Base-by-base conservation (phyloP, 306 rosid genomes). In the Myrica gale region DNA sequence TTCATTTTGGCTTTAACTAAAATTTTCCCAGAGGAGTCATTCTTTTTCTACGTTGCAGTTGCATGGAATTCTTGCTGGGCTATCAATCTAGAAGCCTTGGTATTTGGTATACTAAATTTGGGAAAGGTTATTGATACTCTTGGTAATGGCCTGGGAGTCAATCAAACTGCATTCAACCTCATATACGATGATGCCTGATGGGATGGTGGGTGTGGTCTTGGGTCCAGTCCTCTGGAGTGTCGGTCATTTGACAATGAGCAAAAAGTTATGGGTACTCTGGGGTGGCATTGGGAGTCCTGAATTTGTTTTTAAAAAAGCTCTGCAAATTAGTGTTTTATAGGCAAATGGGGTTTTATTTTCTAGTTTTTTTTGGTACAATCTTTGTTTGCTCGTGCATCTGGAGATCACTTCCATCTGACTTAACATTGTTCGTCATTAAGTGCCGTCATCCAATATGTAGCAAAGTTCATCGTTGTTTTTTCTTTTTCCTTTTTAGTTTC, bases 401-500 rank as follows among this genome's bases (percentile, higher is more conserved):
- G 23, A 72, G 65, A 79, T 7, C 15, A 51, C 61, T 26, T 79
- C 44, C 61, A 74, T 45, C 46, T 43, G 20, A 42, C 9, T 19
- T 26, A 26, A 43, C 9, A 6, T 41, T 19, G 65, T 41, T 66
- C 43, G 21, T 46, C 39, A 46, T 53, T 19, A 65, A 46, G 13
- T 44, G 20, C 42, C 43, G 5, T 60, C 67, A 60, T 57, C 39
- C 63, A 57, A 20, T 57, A 8, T 23, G 53, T 15, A 66, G 15
- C 21, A 57, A 7, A 13, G 1, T 17, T 16, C 15, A 12, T 15
- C 32, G 3, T 13, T 46, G 53, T 46, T 4, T 48, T 41, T 9
- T n/a, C n/a, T n/a, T 20, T 67, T 67, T 5, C 54, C 73, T 4
- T 23, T 41, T 43, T 69, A 55, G n/a, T 16, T 19, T 26, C 65